A percentile compares a stretch with the other conserved stretches of the same genome.
Conservation (phyloP, 2,329 filamentous ascomycete genomes). For the Aspergillus novofumigatus region DNA sequence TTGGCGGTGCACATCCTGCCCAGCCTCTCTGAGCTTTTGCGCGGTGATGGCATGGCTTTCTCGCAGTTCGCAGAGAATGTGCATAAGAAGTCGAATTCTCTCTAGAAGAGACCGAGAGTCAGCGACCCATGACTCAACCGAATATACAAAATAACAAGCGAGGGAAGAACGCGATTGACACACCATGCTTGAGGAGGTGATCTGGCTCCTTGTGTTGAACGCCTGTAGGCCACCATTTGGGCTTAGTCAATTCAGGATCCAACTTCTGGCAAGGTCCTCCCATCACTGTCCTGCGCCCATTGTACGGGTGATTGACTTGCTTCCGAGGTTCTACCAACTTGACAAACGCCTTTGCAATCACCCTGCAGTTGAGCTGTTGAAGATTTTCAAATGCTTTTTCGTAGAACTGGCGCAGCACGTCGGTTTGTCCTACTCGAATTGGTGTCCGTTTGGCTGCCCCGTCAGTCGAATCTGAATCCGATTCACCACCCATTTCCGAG, state of each 20-base stretch:
- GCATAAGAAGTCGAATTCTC: conserved; percentile 36
- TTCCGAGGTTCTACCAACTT: conserved; percentile 43
- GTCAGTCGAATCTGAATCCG: conserved; percentile 16
- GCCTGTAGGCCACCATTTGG: conserved; percentile 36
- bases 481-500: conserved; percentile 11
- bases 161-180: conserved; percentile 5
- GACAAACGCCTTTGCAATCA: conserved; percentile 41
- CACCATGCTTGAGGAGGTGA: conserved; percentile 41
- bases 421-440: conserved; percentile 25
- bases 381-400: conserved; percentile 36
- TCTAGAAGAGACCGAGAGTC: conserved; percentile 21
- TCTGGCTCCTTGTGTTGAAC: conserved; percentile 44
- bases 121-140: background rate
- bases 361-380: conserved; percentile 40
- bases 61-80: conserved; percentile 37
- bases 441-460: conserved; percentile 20
- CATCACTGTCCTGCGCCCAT: conserved; percentile 29
- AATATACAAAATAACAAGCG: background rate
- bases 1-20: conserved; percentile 36
- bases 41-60: conserved; percentile 35
- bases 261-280: conserved; percentile 21
- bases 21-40: conserved; percentile 36
- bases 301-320: conserved; percentile 44
- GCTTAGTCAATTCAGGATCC: conserved; percentile 40
- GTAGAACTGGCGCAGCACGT: conserved; percentile 33